Percentiles rank a stretch among this genome's conserved stretches.
Evolutionary conservation across 2,329 filamentous ascomycete genomes (phyloP).

Genomic region (Penicillium sp.): DNA sequence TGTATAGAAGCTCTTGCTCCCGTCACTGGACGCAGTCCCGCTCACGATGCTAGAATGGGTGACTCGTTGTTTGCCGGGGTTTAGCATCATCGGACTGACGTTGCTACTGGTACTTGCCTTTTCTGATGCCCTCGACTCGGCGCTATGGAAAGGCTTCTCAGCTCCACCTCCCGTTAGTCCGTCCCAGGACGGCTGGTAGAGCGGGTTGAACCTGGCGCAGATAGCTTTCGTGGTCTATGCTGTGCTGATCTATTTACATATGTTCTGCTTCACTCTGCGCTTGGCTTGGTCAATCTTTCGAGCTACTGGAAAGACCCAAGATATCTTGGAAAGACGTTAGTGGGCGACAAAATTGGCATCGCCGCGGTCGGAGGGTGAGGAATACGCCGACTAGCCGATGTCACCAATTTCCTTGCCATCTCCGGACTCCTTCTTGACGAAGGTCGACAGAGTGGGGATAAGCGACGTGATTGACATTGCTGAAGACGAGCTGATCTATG

Average conservation of each 20-base stretch:
- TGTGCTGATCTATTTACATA: constrained; percentile 62
- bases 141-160: constrained; percentile 16
- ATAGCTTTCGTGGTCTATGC: constrained; percentile 62
- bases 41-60: constrained; percentile 28
- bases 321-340: constrained; percentile 19
- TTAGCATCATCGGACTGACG: constrained; percentile 29
- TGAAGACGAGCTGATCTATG: constrained; percentile 56
- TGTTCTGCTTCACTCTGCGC: constrained; percentile 56
- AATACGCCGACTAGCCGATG: constrained; percentile 12
- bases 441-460: constrained; percentile 52
- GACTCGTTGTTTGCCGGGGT: constrained; percentile 31
- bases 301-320: constrained; percentile 30
- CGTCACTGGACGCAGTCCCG: neutral
- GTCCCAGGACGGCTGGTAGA: constrained; percentile 12
- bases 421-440: constrained; percentile 8
- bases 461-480: constrained; percentile 51
- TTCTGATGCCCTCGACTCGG: constrained; percentile 17
- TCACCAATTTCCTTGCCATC: constrained; percentile 9
- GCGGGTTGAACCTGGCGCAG: constrained; percentile 24
- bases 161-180: constrained; percentile 9
- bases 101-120: constrained; percentile 24
- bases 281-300: constrained; percentile 49
- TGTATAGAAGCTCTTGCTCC: too few relatives aligned
- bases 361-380: too few relatives aligned
- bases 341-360: too few relatives aligned